Percentiles rank a stretch among this genome's conserved stretches.
phyloP scores from a whole-genome alignment of 768 basidiomycete species.

The Porpolomopsis calyptriformis region DNA sequence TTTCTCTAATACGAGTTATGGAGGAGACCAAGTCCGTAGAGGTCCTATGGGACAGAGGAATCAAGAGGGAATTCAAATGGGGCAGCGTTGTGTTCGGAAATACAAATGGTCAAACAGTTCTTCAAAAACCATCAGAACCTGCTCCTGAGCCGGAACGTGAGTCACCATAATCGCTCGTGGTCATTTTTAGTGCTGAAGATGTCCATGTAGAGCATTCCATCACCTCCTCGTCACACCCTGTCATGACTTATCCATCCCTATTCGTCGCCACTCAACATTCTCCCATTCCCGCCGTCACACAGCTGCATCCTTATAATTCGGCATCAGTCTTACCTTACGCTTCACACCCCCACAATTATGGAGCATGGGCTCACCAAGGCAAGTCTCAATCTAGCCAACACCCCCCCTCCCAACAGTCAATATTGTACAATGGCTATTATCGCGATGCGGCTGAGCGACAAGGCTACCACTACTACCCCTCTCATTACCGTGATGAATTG shows the following conservation, averaged over 20 bases:
- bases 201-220: neutral
- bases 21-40: slow-evolving; percentile 63
- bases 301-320: neutral
- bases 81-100: slow-evolving; percentile 69
- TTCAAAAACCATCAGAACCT: slow-evolving; percentile 57
- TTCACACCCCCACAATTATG: slow-evolving; percentile 19
- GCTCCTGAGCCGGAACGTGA: slow-evolving; percentile 37
- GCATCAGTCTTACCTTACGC: slow-evolving; percentile 5
- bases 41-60: slow-evolving; percentile 70
- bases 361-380: slow-evolving; percentile 8
- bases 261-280: slow-evolving; percentile 17
- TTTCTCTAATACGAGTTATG: slow-evolving; percentile 61
- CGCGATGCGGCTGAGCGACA: neutral
- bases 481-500: slow-evolving; percentile 15
- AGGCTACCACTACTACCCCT: slow-evolving; percentile 15
- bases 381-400: neutral
- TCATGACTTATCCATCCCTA: slow-evolving; percentile 23
- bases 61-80: slow-evolving; percentile 77
- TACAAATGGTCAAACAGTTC: slow-evolving; percentile 51
- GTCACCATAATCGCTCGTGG: slow-evolving; percentile 13
- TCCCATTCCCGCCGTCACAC: slow-evolving; percentile 7
- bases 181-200: neutral
- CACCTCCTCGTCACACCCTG: slow-evolving; percentile 18
- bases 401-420: neutral
- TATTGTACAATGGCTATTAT: slow-evolving; percentile 1